Percentiles rank a stretch among this genome's conserved stretches.
These are phyloP conservation scores for Coniochaeta sp. DNA, from an alignment of 2,329 filamentous ascomycete species.

Conservation along the genomic window DNA sequence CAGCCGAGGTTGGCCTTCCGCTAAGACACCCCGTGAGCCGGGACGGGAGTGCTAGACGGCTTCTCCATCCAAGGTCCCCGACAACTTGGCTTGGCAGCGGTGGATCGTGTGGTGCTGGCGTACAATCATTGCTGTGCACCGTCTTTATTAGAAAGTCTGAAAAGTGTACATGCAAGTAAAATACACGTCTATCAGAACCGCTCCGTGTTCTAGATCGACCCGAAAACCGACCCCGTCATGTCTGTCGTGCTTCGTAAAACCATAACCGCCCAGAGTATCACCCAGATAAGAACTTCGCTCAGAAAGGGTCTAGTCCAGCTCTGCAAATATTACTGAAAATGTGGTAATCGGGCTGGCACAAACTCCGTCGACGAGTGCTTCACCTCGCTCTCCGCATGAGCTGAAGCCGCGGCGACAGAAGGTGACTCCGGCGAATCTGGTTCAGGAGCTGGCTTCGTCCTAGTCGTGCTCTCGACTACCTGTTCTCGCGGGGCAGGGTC, in stretches of 20 bases:
- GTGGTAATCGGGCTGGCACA: constrained; percentile 51
- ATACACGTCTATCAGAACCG: neutral
- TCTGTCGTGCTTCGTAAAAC: constrained; percentile 1
- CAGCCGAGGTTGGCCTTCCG: neutral
- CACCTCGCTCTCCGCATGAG: neutral
- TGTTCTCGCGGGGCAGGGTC: neutral
- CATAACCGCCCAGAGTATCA: neutral
- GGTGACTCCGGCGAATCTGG: neutral
- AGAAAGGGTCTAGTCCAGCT: no score
- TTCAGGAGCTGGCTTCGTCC: neutral
- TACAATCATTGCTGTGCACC: no score
- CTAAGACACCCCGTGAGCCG: neutral
- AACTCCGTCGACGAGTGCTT: constrained; percentile 28
- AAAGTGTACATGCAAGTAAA: neutral
- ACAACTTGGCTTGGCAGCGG: no score
- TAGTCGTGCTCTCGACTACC: neutral
- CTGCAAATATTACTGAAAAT: constrained; percentile 32
- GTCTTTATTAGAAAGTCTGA: neutral
- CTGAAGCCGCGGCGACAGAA: neutral
- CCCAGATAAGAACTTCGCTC: neutral
- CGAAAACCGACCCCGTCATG: neutral
- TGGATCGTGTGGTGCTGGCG: no score
- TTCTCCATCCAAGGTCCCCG: no score
- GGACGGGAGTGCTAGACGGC: neutral
- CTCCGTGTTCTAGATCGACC: neutral